Evolutionary conservation across 805 yeast species (phyloP), one percentile per base, ranked within the genome.

Genomic region (Candida ortonii): DNA sequence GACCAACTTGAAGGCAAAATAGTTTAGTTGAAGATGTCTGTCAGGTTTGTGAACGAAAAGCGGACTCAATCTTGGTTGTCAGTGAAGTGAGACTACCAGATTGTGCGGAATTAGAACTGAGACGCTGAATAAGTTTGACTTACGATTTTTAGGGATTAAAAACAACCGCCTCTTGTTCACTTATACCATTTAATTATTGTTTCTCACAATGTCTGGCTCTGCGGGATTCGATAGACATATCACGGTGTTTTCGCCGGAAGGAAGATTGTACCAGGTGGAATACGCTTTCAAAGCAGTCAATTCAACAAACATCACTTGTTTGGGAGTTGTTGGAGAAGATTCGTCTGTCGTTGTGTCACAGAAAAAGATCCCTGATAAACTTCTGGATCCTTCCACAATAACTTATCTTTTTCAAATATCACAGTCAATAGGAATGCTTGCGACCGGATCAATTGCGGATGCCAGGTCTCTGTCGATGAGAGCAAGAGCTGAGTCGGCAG

Each of bases 171-270:
- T n/a, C n/a, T n/a, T n/a, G n/a, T n/a, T n/a, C n/a, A n/a, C n/a
- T n/a, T n/a, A n/a, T n/a, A n/a, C n/a, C 21, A 15, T n/a, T 6
- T 30, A 26, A 29, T 32, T 38, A 11, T 7, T 10, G 2, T 9
- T 12, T 18, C 34, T 33, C 30, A 65, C 31, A 15, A 20, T 18
- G 64, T 21, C 52, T 70, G 80, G 78, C 44, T 71, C 80, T 44
- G 95, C 97, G n/a, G 98, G 98, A 35, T 93, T 89, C 62, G 98
- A 93, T 68, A 84, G 98, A 71, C 98, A 93, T 63, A 93, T 93
- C 62, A 93, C 98, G 18, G 89, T 93, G 53, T 93, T 93, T 68
- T 90, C 97, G 24, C 98, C 98, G 14, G 98, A 93, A 61, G 98
- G 98, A 28, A 80, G 98, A 64, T 72, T 93, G 43, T 93, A 84